Percentiles rank a stretch among this genome's conserved stretches.
Evolutionary conservation across 768 basidiomycete species (phyloP).

Genomic region (Leccinum imitatum): DNA sequence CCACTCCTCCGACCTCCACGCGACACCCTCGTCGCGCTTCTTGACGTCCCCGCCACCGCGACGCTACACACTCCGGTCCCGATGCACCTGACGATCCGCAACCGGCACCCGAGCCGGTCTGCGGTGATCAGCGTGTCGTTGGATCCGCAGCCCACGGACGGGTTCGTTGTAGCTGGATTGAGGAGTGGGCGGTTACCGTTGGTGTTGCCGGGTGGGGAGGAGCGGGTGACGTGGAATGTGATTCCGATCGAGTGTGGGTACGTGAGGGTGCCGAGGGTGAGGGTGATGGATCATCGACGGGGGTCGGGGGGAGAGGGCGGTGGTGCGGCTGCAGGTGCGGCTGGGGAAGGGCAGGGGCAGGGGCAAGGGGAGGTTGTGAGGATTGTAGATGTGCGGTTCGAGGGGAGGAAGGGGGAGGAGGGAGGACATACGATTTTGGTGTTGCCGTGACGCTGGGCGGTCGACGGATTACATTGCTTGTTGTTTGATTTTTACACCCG

Average conservation of each 20-base stretch:
- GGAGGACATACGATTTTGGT: not conserved
- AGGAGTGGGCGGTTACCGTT: conserved; percentile 65
- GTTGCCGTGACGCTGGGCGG: not conserved
- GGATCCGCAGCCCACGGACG: conserved; percentile 64
- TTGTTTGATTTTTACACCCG: too few species aligned
- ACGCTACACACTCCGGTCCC: conserved; percentile 60
- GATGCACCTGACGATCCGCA: conserved; percentile 62
- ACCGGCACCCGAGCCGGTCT: conserved; percentile 59
- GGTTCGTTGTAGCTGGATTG: conserved; percentile 82
- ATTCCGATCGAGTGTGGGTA: conserved; percentile 76
- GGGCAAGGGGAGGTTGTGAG: too few species aligned
- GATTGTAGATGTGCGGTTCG: too few species aligned
- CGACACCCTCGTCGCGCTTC: conserved; percentile 63
- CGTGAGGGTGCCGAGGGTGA: conserved; percentile 59
- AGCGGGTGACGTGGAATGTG: conserved; percentile 62
- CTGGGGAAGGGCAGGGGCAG: too few species aligned
- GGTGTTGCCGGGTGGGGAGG: conserved; percentile 73
- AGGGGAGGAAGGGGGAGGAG: too few species aligned
- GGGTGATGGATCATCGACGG: conserved; percentile 50
- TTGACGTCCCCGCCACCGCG: conserved; percentile 61
- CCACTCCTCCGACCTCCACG: conserved; percentile 61
- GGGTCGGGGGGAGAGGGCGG: too few species aligned
- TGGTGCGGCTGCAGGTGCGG: too few species aligned
- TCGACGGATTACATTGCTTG: too few species aligned
- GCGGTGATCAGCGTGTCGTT: conserved; percentile 71